phyloP scores from a whole-genome alignment of 2,329 filamentous ascomycete species.

The Aspergillus ochraceus region DNA sequence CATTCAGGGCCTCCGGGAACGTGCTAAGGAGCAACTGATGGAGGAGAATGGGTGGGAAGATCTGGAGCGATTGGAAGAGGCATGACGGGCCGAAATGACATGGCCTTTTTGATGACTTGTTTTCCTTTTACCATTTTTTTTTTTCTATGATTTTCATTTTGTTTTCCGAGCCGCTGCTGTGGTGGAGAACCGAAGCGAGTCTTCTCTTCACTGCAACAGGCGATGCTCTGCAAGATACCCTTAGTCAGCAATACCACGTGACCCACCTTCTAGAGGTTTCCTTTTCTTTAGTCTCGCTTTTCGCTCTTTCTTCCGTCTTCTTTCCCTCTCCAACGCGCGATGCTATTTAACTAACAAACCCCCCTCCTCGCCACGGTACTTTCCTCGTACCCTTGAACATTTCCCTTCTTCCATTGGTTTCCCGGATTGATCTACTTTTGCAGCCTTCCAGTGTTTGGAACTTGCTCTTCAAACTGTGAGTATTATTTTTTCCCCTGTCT shows the following conservation, averaged over 20 bases:
- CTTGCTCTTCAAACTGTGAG: conserved; percentile 6
- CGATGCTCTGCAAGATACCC: not conserved
- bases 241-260: conserved; percentile 19
- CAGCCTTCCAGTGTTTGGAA: conserved; percentile 3
- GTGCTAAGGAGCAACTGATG: conserved; percentile 71
- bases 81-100: conserved; percentile 12
- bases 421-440: conserved; percentile 5
- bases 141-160: conserved; percentile 11
- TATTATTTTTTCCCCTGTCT: conserved; percentile 5
- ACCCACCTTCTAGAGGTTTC: conserved; percentile 42
- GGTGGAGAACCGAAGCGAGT: not conserved
- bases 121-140: conserved; percentile 2
- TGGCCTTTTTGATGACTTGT: conserved; percentile 33
- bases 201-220: not conserved
- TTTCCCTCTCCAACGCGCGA: not conserved
- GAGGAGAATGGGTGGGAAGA: conserved; percentile 88
- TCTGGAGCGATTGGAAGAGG: conserved; percentile 54
- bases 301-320: conserved; percentile 16
- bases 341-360: conserved; percentile 17
- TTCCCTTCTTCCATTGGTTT: conserved; percentile 5
- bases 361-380: conserved; percentile 16
- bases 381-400: conserved; percentile 4
- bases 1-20: conserved; percentile 70
- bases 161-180: too few relatives aligned
- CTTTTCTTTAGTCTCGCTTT: conserved; percentile 20